Percentiles rank a stretch among this genome's conserved stretches.
Conservation (phyloP, 1,284 basidiomycete genomes). For the Boletus subluridellus region DNA sequence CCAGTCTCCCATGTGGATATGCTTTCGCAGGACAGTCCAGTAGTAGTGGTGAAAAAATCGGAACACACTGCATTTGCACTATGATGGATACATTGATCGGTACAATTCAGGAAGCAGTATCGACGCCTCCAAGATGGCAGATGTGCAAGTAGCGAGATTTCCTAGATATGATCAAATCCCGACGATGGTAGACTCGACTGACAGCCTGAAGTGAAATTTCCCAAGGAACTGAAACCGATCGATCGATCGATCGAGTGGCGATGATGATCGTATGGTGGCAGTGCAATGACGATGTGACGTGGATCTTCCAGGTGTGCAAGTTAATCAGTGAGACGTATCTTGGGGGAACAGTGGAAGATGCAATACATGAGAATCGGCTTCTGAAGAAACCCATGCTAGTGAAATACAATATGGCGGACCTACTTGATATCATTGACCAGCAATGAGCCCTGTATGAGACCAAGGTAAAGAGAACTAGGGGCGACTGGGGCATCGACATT, state of each 20-base stretch:
- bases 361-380: not conserved
- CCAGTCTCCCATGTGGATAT: not conserved
- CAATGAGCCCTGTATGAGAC: too few species aligned
- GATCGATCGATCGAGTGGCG: not conserved
- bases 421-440: too few species aligned
- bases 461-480: too few species aligned
- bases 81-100: not conserved
- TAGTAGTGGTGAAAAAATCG: not conserved
- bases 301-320: not conserved
- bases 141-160: not conserved
- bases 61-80: not conserved
- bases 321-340: not conserved
- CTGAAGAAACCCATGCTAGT: too few species aligned
- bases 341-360: not conserved
- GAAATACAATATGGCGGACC: too few species aligned
- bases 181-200: not conserved
- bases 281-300: not conserved
- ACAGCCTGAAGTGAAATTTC: not conserved
- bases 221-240: not conserved
- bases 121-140: not conserved
- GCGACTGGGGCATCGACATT: too few species aligned
- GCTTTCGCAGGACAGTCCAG: not conserved
- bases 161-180: too few species aligned
- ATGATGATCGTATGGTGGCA: not conserved
- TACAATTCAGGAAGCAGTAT: not conserved